Conservation (phyloP, 2,329 filamentous ascomycete genomes). For the Mycogone perniciosa region DNA sequence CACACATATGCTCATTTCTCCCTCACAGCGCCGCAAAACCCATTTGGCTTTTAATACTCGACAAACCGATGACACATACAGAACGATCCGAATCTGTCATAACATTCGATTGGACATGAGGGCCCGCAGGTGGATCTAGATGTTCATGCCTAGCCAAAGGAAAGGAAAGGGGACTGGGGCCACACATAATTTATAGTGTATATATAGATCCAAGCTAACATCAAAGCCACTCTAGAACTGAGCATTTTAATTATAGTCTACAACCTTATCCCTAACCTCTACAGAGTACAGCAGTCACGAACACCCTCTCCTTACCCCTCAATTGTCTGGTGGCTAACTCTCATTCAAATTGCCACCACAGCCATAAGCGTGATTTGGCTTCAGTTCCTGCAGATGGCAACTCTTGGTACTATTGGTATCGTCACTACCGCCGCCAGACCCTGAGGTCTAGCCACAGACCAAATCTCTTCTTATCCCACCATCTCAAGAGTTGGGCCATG, state of each 20-base stretch:
- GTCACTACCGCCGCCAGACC: no score
- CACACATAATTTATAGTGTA: not conserved
- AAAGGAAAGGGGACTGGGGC: not conserved
- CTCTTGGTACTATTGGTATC: no score
- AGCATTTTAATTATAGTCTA: not conserved
- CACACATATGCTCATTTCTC: not conserved
- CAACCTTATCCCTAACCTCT: not conserved
- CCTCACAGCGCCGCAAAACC: conserved; percentile 43
- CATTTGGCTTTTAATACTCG: conserved; percentile 43
- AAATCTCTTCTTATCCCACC: no score
- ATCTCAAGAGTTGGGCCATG: no score
- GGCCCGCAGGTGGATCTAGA: not conserved
- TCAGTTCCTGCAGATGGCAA: no score
- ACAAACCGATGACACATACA: not conserved
- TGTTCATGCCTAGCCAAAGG: not conserved
- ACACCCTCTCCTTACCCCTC: not conserved
- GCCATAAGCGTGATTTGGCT: no score
- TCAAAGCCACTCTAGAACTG: not conserved
- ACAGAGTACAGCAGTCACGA: not conserved
- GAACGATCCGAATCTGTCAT: not conserved
- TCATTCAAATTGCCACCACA: no score
- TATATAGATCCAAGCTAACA: not conserved
- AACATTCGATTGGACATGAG: not conserved
- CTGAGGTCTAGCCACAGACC: no score
- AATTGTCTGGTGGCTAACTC: no score